Base-by-base conservation (phyloP, 1,284 basidiomycete genomes). In the Apiotrichum siamense region DNA sequence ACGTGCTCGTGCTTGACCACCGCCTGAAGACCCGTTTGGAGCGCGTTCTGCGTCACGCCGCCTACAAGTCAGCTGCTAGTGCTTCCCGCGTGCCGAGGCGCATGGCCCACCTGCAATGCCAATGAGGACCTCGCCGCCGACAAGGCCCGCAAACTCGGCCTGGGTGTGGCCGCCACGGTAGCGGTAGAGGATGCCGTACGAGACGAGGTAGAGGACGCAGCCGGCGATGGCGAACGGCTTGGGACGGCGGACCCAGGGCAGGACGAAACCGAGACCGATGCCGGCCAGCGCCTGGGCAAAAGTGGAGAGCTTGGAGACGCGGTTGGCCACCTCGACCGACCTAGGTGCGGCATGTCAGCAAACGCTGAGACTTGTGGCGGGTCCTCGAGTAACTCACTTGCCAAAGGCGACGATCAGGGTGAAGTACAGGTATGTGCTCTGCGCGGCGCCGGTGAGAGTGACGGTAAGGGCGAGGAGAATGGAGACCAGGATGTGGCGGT, bases 151-250 rank as follows among this genome's bases (percentile, higher is more conserved):
- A 27, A 64, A 47, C 3, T 58, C 54, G n/a, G 38, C 15, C 3
- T 39, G 32, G 3, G 59, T 54, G 37, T 56, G 53, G 17, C 61
- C 64, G n/a, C 70, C 69, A 23, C 74, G 68, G 68, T 59, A 76
- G 23, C 63, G 63, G 55, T 75, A 67, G 42, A 77, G 58, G 9
- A 76, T 56, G 23, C 73, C 75, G 49, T 73, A 72, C 17, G 65
- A 62, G 38, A 67, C 52, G 26, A 66, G 52, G 45, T 63, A 67
- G 25, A 66, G 49, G 31, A 50, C 45, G 6, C 57, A 57, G 17
- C 65, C 69, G 46, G 61, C 51, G 36, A 76, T 63, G 57, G 68
- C 65, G 60, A 76, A 73, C 23, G 62, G 68, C 60, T 77, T 75
- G 55, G 75, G 55, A 32, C 69, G 64, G 29, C 71, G 62, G 31